phyloP scores from a whole-genome alignment of 2,329 filamentous ascomycete genomes.

The Arthrobotrys musiformis region DNA sequence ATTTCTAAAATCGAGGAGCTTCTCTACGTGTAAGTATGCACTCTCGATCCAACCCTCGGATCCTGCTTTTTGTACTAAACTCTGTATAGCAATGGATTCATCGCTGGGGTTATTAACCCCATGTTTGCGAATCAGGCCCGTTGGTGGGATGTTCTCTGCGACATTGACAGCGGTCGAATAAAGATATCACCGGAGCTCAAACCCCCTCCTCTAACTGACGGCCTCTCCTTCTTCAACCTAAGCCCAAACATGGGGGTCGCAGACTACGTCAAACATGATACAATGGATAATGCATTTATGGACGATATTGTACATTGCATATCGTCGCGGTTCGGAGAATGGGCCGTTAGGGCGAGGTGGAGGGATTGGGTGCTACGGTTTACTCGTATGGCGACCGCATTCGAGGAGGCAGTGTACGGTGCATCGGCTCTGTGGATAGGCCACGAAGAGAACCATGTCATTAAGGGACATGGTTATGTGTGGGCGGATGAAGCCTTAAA shows the following conservation, averaged over 20 bases:
- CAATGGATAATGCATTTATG: conserved; percentile 90
- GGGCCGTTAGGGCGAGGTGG: conserved; percentile 90
- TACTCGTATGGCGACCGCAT: conserved; percentile 88
- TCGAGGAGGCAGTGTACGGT: conserved; percentile 95
- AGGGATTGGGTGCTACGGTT: conserved; percentile 95
- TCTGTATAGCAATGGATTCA: conserved; percentile 77
- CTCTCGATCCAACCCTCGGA: background rate
- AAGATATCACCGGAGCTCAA: conserved; percentile 94
- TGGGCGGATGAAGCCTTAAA: conserved; percentile 87
- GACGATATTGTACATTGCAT: conserved; percentile 84
- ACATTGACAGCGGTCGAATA: conserved; percentile 89
- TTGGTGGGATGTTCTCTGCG: conserved; percentile 98
- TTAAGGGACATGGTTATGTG: conserved; percentile 90
- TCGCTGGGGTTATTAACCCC: conserved; percentile 96
- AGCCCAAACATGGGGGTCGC: conserved; percentile 55
- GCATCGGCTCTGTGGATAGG: conserved; percentile 89
- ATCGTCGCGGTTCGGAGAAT: conserved; percentile 84
- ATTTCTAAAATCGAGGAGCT: conserved; percentile 97
- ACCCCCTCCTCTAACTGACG: conserved; percentile 81
- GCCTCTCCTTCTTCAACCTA: conserved; percentile 80
- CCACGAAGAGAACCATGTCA: conserved; percentile 72
- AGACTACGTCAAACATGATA: conserved; percentile 63
- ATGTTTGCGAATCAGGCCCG: conserved; percentile 94
- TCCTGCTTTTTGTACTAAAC: background rate
- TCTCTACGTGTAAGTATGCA: conserved; percentile 74